Conservation (phyloP, 2,329 filamentous ascomycete genomes). For the Drechmeria coniospora region DNA sequence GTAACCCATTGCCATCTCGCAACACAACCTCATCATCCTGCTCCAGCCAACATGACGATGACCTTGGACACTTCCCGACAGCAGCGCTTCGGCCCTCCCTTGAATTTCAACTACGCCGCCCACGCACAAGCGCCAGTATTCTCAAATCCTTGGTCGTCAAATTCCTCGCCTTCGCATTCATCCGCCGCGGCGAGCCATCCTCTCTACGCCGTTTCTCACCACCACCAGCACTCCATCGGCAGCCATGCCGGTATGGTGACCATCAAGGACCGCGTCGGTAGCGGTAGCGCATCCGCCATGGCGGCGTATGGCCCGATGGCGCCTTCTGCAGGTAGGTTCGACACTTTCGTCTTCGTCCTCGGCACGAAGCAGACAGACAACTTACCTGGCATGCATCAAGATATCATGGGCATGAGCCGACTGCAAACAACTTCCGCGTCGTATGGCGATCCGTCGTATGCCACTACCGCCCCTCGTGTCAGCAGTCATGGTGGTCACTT, state of each 20-base stretch:
- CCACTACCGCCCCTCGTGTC: conserved; percentile 51
- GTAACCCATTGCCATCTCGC: no score
- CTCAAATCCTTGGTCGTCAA: conserved; percentile 74
- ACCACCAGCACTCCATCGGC: conserved; percentile 27
- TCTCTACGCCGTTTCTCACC: conserved; percentile 51
- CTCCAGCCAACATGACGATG: conserved; percentile 65
- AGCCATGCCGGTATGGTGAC: conserved; percentile 36
- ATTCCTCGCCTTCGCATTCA: conserved; percentile 27
- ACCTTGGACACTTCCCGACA: conserved; percentile 72
- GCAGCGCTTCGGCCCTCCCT: conserved; percentile 55
- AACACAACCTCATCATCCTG: neutral
- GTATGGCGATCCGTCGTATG: conserved; percentile 55
- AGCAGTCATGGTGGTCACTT: conserved; percentile 49
- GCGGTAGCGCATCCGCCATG: conserved; percentile 43
- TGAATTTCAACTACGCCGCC: conserved; percentile 63
- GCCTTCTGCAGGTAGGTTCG: conserved; percentile 58
- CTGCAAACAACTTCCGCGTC: conserved; percentile 45
- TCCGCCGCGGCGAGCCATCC: conserved; percentile 37
- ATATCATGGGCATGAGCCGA: conserved; percentile 56
- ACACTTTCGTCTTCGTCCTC: conserved; percentile 23
- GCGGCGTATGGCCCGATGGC: conserved; percentile 59
- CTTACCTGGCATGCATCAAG: conserved; percentile 59
- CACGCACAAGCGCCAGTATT: conserved; percentile 51
- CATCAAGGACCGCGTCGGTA: conserved; percentile 38
- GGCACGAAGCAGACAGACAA: conserved; percentile 10